Evolutionary conservation across 2,329 filamentous ascomycete species (phyloP).

Genomic region (Colletotrichum chrysophilum): DNA sequence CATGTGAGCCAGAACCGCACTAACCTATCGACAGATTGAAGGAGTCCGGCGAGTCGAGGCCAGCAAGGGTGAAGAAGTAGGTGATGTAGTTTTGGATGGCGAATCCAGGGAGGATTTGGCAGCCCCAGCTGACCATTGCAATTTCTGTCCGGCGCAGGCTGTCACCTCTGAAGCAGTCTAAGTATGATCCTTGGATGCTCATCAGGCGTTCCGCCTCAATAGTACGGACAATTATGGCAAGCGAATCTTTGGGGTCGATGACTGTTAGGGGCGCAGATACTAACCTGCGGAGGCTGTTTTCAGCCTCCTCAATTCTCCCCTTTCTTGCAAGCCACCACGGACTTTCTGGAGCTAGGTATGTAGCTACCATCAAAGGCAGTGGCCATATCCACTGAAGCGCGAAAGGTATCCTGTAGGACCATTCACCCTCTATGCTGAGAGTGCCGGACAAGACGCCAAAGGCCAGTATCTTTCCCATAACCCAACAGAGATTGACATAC

Average conservation of each 20-base stretch:
- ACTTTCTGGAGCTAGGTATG: slow-evolving; percentile 39
- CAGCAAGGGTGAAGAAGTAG: slow-evolving; percentile 50
- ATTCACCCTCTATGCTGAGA: slow-evolving; percentile 30
- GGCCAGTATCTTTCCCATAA: slow-evolving; percentile 45
- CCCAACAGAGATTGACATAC: slow-evolving; percentile 48
- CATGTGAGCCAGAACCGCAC: neutral
- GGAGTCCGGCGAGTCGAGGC: slow-evolving; percentile 17
- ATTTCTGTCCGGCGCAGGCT: slow-evolving; percentile 47
- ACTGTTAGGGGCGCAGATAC: slow-evolving; percentile 31
- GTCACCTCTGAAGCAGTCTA: slow-evolving; percentile 46
- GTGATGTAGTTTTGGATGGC: slow-evolving; percentile 36
- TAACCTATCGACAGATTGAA: neutral
- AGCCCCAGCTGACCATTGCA: slow-evolving; percentile 41
- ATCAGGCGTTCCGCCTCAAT: slow-evolving; percentile 38
- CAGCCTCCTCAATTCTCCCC: slow-evolving; percentile 50
- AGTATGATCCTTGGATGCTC: slow-evolving; percentile 51
- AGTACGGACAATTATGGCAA: neutral
- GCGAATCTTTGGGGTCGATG: neutral
- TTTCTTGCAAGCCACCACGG: slow-evolving; percentile 43
- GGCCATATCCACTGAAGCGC: slow-evolving; percentile 44
- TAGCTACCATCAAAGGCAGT: slow-evolving; percentile 32
- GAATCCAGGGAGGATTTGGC: slow-evolving; percentile 42
- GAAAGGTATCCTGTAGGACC: slow-evolving; percentile 35
- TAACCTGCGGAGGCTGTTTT: slow-evolving; percentile 41
- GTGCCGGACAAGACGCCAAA: slow-evolving; percentile 42